These are phyloP conservation scores for Senna tora DNA, from an alignment of 306 rosid genomes.

Conservation along the genomic window DNA sequence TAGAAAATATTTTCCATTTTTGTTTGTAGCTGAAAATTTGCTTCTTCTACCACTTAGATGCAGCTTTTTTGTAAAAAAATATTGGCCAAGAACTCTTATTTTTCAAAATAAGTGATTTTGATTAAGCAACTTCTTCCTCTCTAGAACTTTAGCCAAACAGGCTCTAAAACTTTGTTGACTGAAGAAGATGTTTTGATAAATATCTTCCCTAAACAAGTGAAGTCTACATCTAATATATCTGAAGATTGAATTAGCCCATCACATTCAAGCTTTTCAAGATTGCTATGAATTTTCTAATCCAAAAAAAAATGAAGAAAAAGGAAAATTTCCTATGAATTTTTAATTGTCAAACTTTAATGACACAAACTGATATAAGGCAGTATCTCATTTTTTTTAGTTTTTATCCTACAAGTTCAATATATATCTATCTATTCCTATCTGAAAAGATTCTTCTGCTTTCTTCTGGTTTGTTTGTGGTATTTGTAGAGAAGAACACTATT, in stretches of 20 bases:
- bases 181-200: neutral
- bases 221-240: neutral
- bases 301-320: no score
- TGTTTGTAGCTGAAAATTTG: no score
- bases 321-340: neutral
- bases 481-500: neutral
- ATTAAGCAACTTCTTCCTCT: no score
- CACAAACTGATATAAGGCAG: neutral
- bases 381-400: neutral
- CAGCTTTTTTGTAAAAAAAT: no score
- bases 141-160: no score
- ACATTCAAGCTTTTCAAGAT: neutral
- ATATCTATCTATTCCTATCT: constrained; percentile 20
- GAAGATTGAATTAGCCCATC: neutral
- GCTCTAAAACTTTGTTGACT: neutral
- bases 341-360: neutral
- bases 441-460: constrained; percentile 14
- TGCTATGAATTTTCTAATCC: no score
- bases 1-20: no score
- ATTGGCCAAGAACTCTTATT: no score
- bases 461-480: constrained; percentile 21
- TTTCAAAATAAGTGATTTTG: no score
- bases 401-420: constrained; percentile 3
- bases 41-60: no score
- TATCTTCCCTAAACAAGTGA: neutral